These are phyloP conservation scores for Aspergillus wentii DNA, from an alignment of 495 filamentous ascomycete species.

Conservation along the genomic window DNA sequence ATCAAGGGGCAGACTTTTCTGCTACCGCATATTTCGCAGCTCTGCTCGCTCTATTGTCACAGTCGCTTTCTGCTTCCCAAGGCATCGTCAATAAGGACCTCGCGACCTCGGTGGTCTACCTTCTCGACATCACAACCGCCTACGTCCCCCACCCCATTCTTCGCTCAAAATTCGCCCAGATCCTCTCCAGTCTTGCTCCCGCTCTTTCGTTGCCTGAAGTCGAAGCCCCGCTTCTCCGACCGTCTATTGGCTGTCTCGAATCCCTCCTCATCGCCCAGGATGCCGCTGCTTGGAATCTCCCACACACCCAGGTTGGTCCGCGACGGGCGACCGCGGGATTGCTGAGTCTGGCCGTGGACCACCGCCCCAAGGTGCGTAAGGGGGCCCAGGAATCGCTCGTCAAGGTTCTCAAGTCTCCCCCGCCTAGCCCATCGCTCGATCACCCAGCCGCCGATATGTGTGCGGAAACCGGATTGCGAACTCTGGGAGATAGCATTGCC, in stretches of 20 bases:
- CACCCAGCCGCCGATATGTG: conserved; percentile 95
- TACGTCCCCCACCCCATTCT: conserved; percentile 80
- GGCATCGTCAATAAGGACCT: conserved; percentile 76
- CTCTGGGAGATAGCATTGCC: conserved; percentile 62
- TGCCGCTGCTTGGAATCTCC: conserved; percentile 77
- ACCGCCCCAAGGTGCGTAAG: conserved; percentile 91
- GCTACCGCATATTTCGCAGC: conserved; percentile 95
- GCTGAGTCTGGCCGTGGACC: conserved; percentile 75
- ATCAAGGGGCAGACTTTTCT: conserved; percentile 74
- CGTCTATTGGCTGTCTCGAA: conserved; percentile 92
- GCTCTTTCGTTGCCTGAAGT: conserved; percentile 73
- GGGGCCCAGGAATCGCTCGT: conserved; percentile 85
- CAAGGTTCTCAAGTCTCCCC: conserved; percentile 74
- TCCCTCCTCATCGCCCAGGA: conserved; percentile 85
- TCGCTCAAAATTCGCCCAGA: conserved; percentile 88
- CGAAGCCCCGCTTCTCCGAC: conserved; percentile 78
- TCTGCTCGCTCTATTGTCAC: conserved; percentile 80
- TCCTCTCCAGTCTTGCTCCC: conserved; percentile 80
- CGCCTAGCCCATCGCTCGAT: conserved; percentile 84
- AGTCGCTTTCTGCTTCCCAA: conserved; percentile 57
- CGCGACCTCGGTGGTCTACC: conserved; percentile 84
- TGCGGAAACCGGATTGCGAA: conserved; percentile 79
- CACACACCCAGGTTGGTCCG: conserved; percentile 79
- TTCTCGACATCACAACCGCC: conserved; percentile 85
- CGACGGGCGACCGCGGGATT: conserved; percentile 84